Evolutionary conservation across 164 flowering plant species (phyloP), one percentile per base, ranked within the genome.

Genomic region (Liquidambar formosana): DNA sequence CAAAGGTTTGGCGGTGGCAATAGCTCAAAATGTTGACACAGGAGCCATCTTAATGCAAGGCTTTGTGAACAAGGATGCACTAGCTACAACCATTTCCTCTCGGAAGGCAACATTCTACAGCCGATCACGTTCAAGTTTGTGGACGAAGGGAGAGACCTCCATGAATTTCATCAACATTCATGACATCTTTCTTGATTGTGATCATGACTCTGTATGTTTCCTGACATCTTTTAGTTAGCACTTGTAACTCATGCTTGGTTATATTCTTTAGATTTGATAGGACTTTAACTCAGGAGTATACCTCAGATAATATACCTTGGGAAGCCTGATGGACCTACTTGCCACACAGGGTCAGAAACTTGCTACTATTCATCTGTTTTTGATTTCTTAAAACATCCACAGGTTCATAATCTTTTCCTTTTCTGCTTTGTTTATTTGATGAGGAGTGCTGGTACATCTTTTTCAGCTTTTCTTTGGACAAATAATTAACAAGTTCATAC

Each of bases 31-130:
- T 79, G 87, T 92, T 54, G 97, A 96, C 67, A 89, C 97, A 8
- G 97, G 99, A 79, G 94, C 93, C 13, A 82, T 93, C 67, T 76
- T 95, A 64, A 95, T 95, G 99, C 99, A 93, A 91, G 99, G 97
- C 16, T 96, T 96, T 85, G 89, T 75, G 15, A 91, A 91, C 76
- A 89, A 75, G 71, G 98, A 95, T 53, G 99, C 99, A 46, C 78
- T 92, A 9, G 82, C 79, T 18, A 77, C 76, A 33, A 92, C 97
- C 49, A 83, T 92, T 69, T 79, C 86, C 38, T 86, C 97, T 63
- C 81, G 84, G 14, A 93, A 86, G 80, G 98, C 98, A 19, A 92
- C 99, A 48, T 93, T 96, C 73, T 96, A 78, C 75, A 93, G 98
- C 77, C 85, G 97, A 10, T 90, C 98, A 46, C 78, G 96, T 49